phyloP scores from a whole-genome alignment of 192 early-diverging fungal species.

The Pilaira anomala region DNA sequence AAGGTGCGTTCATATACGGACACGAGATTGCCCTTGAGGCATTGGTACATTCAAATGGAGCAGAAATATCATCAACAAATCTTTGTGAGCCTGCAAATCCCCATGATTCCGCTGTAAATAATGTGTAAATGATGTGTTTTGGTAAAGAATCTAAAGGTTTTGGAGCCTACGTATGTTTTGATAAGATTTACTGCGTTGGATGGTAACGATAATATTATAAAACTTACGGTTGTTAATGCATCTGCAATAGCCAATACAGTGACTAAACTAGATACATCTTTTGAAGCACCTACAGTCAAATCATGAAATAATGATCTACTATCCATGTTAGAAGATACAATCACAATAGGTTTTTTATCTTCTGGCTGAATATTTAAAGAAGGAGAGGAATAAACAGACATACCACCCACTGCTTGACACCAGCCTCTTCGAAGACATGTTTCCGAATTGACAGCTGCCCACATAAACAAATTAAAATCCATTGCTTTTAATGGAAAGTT shows the following conservation, averaged over 20 bases:
- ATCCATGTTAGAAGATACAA: slow-evolving; percentile 65
- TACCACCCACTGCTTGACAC: slow-evolving; percentile 65
- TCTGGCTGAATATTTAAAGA: slow-evolving; percentile 47
- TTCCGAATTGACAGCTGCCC: slow-evolving; percentile 57
- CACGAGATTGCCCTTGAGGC: slow-evolving; percentile 23
- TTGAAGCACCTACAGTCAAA: slow-evolving; percentile 53
- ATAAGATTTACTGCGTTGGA: neutral
- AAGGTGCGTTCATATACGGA: slow-evolving; percentile 43
- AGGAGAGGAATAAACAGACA: slow-evolving; percentile 68
- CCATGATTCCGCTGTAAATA: slow-evolving; percentile 72
- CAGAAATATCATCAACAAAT: slow-evolving; percentile 71
- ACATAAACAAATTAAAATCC: slow-evolving; percentile 73
- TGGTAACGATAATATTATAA: neutral
- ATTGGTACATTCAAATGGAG: slow-evolving; percentile 53
- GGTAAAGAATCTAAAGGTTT: slow-evolving; percentile 39
- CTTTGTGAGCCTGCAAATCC: slow-evolving; percentile 77
- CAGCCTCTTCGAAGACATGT: slow-evolving; percentile 73
- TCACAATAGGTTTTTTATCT: slow-evolving; percentile 63
- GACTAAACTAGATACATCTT: slow-evolving; percentile 58
- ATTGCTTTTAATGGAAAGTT: slow-evolving; percentile 65
- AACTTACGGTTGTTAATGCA: slow-evolving; percentile 60
- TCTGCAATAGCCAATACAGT: slow-evolving; percentile 66
- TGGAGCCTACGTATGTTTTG: slow-evolving; percentile 36
- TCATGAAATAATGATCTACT: slow-evolving; percentile 65
- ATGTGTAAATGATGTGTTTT: slow-evolving; percentile 74